phyloP scores from a whole-genome alignment of 108 stramenopile genomes.

The Skeletonema menzelii region DNA sequence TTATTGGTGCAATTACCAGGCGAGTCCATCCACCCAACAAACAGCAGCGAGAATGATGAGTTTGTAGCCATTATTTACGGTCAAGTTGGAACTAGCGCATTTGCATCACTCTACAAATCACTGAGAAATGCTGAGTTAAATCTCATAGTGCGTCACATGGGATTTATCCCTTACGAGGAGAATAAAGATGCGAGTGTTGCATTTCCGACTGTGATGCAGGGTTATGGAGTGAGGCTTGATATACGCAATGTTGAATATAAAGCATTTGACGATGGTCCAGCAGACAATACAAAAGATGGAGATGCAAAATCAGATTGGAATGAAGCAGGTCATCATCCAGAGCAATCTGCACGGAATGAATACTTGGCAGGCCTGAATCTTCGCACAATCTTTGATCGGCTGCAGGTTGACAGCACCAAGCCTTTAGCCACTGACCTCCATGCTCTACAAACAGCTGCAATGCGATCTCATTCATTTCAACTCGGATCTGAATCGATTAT shows the following conservation, averaged over 20 bases:
- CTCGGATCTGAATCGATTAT: conserved; percentile 56
- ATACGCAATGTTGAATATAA: conserved; percentile 91
- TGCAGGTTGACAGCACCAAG: conserved; percentile 3
- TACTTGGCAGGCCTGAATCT: conserved; percentile 49
- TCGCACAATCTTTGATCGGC: conserved; percentile 15
- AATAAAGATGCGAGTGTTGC: conserved; percentile 9
- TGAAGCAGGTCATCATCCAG: conserved; percentile 36
- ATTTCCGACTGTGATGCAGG: conserved; percentile 63
- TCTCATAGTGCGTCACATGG: conserved; percentile 80
- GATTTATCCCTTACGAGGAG: conserved; percentile 58
- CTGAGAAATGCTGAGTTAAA: conserved; percentile 32
- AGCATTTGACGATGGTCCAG: conserved; percentile 67
- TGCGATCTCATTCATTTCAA: conserved; percentile 48
- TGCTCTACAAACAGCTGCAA: conserved; percentile 39
- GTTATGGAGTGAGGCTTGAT: conserved; percentile 88
- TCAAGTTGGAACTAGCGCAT: conserved; percentile 61
- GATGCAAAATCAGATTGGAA: conserved; percentile 38
- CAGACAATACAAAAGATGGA: conserved; percentile 26
- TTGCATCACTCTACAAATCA: conserved; percentile 57
- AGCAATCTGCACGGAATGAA: conserved; percentile 38
- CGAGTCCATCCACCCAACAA: conserved; percentile 30
- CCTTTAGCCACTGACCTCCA: conserved; percentile 31
- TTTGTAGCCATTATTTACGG: conserved; percentile 71
- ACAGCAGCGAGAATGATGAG: conserved; percentile 2
- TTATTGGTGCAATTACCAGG: conserved; percentile 32